A percentile compares a stretch with the other conserved stretches of the same genome.
These are phyloP conservation scores for carrot (Daucus carota) DNA, from an alignment of 129 eudicot species.

Conservation along the genomic window DNA sequence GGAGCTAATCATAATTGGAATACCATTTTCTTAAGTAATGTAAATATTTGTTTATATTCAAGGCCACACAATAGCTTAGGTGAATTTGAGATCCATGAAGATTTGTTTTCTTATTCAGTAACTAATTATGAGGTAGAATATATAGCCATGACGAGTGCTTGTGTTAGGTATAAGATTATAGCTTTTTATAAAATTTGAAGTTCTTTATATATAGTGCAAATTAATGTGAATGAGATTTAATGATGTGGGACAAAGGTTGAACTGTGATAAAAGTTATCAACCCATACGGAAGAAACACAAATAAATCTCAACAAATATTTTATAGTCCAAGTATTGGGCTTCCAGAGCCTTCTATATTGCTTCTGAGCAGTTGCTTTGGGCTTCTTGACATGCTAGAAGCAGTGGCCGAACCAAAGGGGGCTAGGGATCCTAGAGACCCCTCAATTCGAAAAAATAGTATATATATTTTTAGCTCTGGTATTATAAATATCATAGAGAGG, in stretches of 20 bases:
- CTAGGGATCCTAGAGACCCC: no score
- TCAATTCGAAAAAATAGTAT: no score
- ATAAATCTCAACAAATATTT: background rate
- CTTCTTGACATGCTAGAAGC: background rate
- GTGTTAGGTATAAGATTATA: background rate
- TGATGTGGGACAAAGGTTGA: background rate
- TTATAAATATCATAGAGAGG: no score
- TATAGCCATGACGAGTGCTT: background rate
- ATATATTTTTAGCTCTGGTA: no score
- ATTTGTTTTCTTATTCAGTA: background rate
- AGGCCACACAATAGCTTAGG: background rate
- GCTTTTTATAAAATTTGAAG: background rate
- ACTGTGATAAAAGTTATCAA: background rate
- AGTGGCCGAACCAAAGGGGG: no score
- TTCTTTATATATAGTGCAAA: background rate
- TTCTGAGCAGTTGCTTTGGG: background rate
- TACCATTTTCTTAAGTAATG: background rate
- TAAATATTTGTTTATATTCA: background rate
- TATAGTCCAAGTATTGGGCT: background rate
- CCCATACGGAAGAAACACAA: background rate
- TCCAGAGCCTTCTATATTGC: constrained; percentile 1
- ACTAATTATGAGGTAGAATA: background rate
- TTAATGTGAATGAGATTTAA: background rate
- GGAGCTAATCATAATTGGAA: background rate
- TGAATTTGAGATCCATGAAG: no score